Evolutionary conservation across 345 rosid genomes (phyloP).

Genomic region (Orychophragmus violaceus): DNA sequence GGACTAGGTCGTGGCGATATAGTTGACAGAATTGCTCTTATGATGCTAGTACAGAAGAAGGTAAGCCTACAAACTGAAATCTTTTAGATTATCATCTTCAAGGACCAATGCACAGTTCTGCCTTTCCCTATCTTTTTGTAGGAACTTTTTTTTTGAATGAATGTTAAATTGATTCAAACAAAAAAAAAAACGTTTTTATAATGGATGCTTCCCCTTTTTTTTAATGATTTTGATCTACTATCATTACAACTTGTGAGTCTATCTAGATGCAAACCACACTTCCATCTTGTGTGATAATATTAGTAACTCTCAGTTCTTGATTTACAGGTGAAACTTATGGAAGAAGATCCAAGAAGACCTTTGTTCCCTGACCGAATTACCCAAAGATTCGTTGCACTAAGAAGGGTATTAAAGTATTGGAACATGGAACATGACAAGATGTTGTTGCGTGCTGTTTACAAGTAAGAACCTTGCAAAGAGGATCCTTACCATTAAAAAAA

Average conservation of each 20-base stretch:
- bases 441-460: constrained; percentile 56
- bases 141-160: too few relatives aligned
- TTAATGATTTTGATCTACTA: too few relatives aligned
- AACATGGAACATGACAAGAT: constrained; percentile 62
- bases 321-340: constrained; percentile 18
- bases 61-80: constrained; percentile 33
- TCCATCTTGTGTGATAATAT: background rate
- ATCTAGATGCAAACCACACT: too few relatives aligned
- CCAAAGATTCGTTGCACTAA: constrained; percentile 41
- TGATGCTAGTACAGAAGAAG: constrained; percentile 55
- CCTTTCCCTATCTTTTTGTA: background rate
- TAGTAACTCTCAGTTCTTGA: background rate
- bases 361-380: constrained; percentile 43
- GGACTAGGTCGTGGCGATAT: constrained; percentile 56
- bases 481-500: background rate
- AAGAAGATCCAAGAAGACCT: constrained; percentile 39
- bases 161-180: too few relatives aligned
- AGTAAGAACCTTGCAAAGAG: constrained; percentile 40
- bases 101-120: background rate
- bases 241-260: too few relatives aligned
- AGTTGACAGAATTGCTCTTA: constrained; percentile 51
- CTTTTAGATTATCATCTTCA: background rate
- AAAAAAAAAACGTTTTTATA: too few relatives aligned
- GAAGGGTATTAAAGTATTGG: constrained; percentile 48
- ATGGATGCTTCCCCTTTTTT: too few relatives aligned